phyloP scores from a whole-genome alignment of 169 alveolate species.

The Plasmodium inui region DNA sequence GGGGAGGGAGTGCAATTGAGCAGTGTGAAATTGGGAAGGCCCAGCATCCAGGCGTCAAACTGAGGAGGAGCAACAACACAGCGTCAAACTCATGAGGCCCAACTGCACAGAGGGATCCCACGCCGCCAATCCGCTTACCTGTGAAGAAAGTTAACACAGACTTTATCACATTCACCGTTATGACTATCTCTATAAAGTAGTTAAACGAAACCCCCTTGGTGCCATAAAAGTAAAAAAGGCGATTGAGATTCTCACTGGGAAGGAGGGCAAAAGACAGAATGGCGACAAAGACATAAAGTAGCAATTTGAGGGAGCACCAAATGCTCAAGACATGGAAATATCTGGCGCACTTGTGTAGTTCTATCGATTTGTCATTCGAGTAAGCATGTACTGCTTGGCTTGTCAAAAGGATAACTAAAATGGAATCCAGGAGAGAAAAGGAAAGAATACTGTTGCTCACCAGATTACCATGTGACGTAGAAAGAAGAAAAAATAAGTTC shows the following conservation, averaged over 20 bases:
- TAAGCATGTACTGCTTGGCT: constrained; percentile 34
- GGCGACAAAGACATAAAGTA: constrained; percentile 7
- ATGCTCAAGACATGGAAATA: constrained; percentile 38
- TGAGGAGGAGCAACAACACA: no score
- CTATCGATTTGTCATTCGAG: constrained; percentile 23
- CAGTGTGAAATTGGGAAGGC: neutral
- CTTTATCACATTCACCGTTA: constrained; percentile 37
- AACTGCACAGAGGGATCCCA: neutral
- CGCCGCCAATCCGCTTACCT: neutral
- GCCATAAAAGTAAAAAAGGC: neutral
- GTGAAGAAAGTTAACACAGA: constrained; percentile 65
- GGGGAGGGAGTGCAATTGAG: neutral
- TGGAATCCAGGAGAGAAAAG: constrained; percentile 34
- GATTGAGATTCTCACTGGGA: constrained; percentile 5
- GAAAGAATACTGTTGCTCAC: constrained; percentile 25
- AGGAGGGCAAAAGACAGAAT: constrained; percentile 16
- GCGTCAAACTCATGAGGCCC: neutral
- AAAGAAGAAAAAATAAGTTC: constrained; percentile 15
- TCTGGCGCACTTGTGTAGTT: constrained; percentile 27
- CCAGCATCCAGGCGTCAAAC: no score
- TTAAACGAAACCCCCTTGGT: constrained; percentile 25
- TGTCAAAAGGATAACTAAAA: constrained; percentile 41
- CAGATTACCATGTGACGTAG: constrained; percentile 28
- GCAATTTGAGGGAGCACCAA: constrained; percentile 69
- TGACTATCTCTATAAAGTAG: constrained; percentile 42